phyloP scores from a whole-genome alignment of 257 asterid species.

The Nicotiana benthamiana region DNA sequence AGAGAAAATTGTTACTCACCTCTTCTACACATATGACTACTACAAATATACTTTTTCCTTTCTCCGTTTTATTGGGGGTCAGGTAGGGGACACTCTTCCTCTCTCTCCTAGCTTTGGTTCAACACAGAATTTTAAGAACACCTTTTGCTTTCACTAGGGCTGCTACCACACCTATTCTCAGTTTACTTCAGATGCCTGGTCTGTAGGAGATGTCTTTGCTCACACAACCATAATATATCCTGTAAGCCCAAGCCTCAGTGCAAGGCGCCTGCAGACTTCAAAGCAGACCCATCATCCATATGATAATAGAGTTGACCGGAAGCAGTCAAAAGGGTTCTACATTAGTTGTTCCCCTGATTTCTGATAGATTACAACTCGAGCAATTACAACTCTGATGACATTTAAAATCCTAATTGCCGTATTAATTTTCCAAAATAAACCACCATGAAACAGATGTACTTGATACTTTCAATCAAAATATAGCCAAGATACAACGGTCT shows the following conservation, averaged over 20 bases:
- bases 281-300: not conserved
- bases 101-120: not conserved
- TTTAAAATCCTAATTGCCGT: not conserved
- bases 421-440: not conserved
- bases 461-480: not conserved
- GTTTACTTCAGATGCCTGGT: not conserved
- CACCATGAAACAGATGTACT: slow-evolving; percentile 6
- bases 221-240: not conserved
- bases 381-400: not conserved
- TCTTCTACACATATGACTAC: not conserved
- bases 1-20: not conserved
- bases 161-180: not conserved
- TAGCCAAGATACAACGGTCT: not conserved
- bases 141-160: too few relatives aligned
- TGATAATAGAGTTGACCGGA: not conserved
- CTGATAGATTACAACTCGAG: not conserved
- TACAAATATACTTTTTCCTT: not conserved
- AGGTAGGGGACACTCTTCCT: not conserved
- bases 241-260: not conserved
- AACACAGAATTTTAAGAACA: not conserved
- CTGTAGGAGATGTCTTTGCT: not conserved
- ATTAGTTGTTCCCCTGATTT: not conserved
- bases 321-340: not conserved
- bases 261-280: not conserved
- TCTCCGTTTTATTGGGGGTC: not conserved